Conservation (phyloP, 208 protist species). For the Porcisia deanei region DNA sequence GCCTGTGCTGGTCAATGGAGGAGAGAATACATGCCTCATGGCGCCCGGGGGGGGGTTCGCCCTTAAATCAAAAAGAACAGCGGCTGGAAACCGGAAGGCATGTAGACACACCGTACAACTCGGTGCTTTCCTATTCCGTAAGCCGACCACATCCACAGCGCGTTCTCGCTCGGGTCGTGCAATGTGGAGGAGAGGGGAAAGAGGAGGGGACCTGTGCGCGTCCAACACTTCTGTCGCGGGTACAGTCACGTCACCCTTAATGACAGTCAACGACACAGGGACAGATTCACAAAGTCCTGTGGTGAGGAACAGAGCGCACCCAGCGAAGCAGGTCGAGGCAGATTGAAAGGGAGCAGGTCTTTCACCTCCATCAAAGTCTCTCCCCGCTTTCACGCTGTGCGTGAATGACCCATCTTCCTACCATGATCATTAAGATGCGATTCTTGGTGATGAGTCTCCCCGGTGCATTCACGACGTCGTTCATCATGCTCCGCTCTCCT, state of each 20-base stretch:
- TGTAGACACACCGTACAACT: too few species aligned
- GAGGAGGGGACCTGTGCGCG: neutral
- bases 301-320: neutral
- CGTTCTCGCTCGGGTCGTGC: neutral
- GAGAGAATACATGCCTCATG: neutral
- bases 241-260: neutral
- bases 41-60: neutral
- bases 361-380: neutral
- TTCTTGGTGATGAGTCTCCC: neutral
- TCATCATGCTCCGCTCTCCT: neutral
- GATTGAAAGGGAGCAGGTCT: neutral
- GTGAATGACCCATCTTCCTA: neutral
- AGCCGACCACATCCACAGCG: neutral
- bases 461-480: neutral
- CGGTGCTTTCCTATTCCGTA: neutral
- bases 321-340: too few species aligned
- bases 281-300: neutral
- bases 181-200: neutral
- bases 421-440: neutral
- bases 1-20: neutral
- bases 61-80: neutral
- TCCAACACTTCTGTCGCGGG: neutral
- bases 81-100: neutral
- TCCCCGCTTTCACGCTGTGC: neutral
- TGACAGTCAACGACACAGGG: too few species aligned